A percentile compares a stretch with the other conserved stretches of the same genome.
phyloP scores from a whole-genome alignment of 2,329 filamentous ascomycete species.

The Colletotrichum tanaceti region DNA sequence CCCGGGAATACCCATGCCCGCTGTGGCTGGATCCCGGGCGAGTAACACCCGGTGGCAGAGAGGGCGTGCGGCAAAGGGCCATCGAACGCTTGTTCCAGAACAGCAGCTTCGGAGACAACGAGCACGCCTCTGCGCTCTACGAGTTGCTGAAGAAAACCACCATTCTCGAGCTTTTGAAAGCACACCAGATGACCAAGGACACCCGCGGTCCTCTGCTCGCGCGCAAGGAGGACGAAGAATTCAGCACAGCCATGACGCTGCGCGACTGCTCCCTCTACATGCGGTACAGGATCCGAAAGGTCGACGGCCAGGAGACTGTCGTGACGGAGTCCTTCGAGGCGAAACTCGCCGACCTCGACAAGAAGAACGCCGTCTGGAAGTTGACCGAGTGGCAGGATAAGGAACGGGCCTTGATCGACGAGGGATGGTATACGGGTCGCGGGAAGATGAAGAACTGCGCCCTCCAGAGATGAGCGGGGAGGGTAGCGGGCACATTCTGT shows the following conservation, averaged over 20 bases:
- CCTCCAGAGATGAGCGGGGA: slow-evolving; percentile 9
- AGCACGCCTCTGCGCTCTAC: slow-evolving; percentile 26
- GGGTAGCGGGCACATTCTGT: background rate
- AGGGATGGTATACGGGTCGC: slow-evolving; percentile 71
- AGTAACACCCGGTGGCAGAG: background rate
- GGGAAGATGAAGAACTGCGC: slow-evolving; percentile 37
- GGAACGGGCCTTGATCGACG: slow-evolving; percentile 71
- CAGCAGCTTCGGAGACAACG: slow-evolving; percentile 15
- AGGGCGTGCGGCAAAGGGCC: slow-evolving; percentile 19
- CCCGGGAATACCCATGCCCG: slow-evolving; percentile 36
- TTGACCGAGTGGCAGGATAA: slow-evolving; percentile 74
- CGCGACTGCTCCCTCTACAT: slow-evolving; percentile 83
- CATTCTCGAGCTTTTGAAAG: slow-evolving; percentile 15
- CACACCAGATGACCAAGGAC: slow-evolving; percentile 56
- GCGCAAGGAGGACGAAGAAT: slow-evolving; percentile 57
- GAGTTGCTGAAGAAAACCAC: slow-evolving; percentile 12
- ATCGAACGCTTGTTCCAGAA: slow-evolving; percentile 22
- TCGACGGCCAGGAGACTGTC: background rate
- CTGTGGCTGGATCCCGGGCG: slow-evolving; percentile 36
- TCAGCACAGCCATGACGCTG: slow-evolving; percentile 81
- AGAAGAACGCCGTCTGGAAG: slow-evolving; percentile 77
- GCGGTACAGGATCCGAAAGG: slow-evolving; percentile 48
- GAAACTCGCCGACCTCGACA: slow-evolving; percentile 80
- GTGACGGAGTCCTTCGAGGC: slow-evolving; percentile 57
- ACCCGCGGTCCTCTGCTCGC: slow-evolving; percentile 56